A percentile compares a stretch with the other conserved stretches of the same genome.
phyloP scores from a whole-genome alignment of 345 rosid genomes.

The Eucalyptus erythrocorys region DNA sequence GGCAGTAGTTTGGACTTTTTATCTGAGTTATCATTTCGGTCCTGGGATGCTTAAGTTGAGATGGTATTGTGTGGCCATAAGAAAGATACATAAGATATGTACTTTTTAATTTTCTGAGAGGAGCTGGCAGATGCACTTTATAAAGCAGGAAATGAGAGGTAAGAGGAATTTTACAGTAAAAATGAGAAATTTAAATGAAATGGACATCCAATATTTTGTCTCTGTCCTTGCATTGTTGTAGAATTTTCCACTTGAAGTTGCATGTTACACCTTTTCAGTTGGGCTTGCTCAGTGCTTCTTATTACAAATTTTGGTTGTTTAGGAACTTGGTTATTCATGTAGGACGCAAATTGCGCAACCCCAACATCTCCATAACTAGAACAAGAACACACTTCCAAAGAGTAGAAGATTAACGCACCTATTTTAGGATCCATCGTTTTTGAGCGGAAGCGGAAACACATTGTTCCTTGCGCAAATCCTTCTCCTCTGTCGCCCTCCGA shows the following conservation, averaged over 20 bases:
- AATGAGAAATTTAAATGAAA: not conserved
- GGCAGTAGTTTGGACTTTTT: too few relatives aligned
- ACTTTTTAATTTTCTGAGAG: not conserved
- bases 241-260: not conserved
- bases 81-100: not conserved
- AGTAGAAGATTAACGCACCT: too few relatives aligned
- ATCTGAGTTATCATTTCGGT: too few relatives aligned
- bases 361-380: too few relatives aligned
- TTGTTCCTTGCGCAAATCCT: too few relatives aligned
- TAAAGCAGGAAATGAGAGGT: not conserved
- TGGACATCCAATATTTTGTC: not conserved
- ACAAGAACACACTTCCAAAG: too few relatives aligned
- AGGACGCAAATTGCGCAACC: too few relatives aligned
- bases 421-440: too few relatives aligned
- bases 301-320: not conserved
- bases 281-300: not conserved
- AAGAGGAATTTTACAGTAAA: not conserved
- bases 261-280: not conserved
- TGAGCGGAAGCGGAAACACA: too few relatives aligned
- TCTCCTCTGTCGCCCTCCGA: too few relatives aligned
- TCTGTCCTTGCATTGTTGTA: not conserved
- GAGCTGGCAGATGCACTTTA: not conserved
- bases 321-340: slow-evolving; percentile 56
- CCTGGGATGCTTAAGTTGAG: not conserved
- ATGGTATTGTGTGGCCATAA: not conserved